Evolutionary conservation across 805 yeast genomes (phyloP), one percentile per base, ranked within the genome.

Genomic region (Candida nemodendra): DNA sequence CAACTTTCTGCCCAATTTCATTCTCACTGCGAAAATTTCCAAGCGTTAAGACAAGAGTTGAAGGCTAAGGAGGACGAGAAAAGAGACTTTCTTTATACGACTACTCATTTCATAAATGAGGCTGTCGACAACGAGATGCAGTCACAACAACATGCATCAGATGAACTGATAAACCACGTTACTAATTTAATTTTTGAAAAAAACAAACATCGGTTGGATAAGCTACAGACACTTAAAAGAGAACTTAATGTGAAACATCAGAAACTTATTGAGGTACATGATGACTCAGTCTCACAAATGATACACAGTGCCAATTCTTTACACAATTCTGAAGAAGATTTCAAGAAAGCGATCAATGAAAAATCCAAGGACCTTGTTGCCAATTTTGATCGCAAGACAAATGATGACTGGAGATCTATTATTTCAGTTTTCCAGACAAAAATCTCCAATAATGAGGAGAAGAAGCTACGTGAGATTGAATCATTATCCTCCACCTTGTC

Each of bases 401-500:
- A 21, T 11, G 11, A 8, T 13, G 16, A 23, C n/a, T 38, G 36
- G 41, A 28, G 14, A 15, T 9, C 13, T 15, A 22, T 28, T 30
- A 17, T 32, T 21, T 27, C 27, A 3, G 16, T 29, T 12, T 27
- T 38, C 25, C 23, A 25, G 9, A 14, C 5, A 6, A 22, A 27
- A 17, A 25, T 32, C 12, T 18, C 34, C 3, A 17, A 21, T 4
- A 8, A 30, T 32, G 32, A 24, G 27, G 32, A 38, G 12, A 28
- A 24, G 18, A 27, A 30, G 15, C 12, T 24, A 5, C 13, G 11
- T 8, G 17, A 27, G 14, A 26, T 42, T 13, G 35, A 35, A 17
- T 23, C 17, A 5, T 18, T 38, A n/a, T 42, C 40, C 5, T 17
- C 14, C 3, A 34, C 34, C 8, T 34, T 42, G 9, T 24, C 34